phyloP scores from a whole-genome alignment of 163 green algal species.

The Dunaliella salina region DNA sequence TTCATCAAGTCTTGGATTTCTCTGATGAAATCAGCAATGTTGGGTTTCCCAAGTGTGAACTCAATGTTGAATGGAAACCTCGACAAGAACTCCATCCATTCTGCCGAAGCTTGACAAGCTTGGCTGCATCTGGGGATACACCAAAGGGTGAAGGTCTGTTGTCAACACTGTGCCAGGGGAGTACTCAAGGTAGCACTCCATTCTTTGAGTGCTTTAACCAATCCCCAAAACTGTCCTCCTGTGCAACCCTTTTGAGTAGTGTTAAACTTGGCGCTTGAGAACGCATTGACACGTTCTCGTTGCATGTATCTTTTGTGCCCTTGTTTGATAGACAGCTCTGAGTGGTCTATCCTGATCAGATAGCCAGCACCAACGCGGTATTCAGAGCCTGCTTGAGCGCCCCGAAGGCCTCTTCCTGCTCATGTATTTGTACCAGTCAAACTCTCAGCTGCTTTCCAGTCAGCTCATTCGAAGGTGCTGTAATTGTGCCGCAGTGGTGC shows the following conservation, averaged over 20 bases:
- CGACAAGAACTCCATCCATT: slow-evolving; percentile 18
- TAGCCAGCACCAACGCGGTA: slow-evolving; percentile 23
- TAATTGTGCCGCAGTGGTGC: slow-evolving; percentile 22
- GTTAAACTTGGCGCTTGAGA: slow-evolving; percentile 24
- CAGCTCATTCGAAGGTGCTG: slow-evolving; percentile 10
- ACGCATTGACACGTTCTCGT: slow-evolving; percentile 23
- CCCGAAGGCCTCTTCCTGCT: slow-evolving; percentile 26
- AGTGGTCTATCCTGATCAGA: slow-evolving; percentile 33
- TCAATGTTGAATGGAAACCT: too few relatives aligned
- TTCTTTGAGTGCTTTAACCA: slow-evolving; percentile 20
- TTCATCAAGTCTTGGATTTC: not conserved
- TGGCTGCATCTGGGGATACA: slow-evolving; percentile 24
- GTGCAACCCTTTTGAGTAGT: slow-evolving; percentile 21
- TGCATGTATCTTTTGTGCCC: slow-evolving; percentile 31
- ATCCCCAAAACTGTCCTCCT: slow-evolving; percentile 42
- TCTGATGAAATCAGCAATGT: not conserved
- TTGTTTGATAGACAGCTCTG: not conserved
- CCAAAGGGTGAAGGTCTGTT: slow-evolving; percentile 40
- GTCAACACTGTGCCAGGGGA: slow-evolving; percentile 7
- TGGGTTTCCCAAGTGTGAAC: not conserved
- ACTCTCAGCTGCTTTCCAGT: not conserved
- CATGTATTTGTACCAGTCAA: not conserved
- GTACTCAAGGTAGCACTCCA: slow-evolving; percentile 39
- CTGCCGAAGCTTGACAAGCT: not conserved
- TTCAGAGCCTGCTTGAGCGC: too few relatives aligned